Evolutionary conservation across 768 basidiomycete species (phyloP).

Genomic region (Russula sp.): DNA sequence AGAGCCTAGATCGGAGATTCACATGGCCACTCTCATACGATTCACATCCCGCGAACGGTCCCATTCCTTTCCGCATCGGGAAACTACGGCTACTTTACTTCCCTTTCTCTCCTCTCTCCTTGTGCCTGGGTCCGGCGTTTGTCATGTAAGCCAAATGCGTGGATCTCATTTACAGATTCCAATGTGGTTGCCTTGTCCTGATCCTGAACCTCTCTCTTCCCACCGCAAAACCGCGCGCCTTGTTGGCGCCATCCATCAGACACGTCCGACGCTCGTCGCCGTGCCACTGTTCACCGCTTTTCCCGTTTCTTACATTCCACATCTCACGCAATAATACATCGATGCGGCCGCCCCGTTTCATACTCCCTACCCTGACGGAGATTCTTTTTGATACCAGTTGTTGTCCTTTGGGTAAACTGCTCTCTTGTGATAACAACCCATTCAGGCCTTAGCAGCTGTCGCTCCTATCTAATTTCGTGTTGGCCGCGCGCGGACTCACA

Average conservation of each 20-base stretch:
- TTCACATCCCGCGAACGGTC: constrained; percentile 30
- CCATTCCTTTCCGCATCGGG: constrained; percentile 24
- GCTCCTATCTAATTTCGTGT: constrained; percentile 26
- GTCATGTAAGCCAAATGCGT: constrained; percentile 30
- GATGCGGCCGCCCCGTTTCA: constrained; percentile 19
- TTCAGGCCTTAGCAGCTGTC: constrained; percentile 18
- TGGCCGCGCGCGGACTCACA: constrained; percentile 21
- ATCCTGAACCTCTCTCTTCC: constrained; percentile 22
- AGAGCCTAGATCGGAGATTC: constrained; percentile 26
- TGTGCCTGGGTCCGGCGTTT: constrained; percentile 28
- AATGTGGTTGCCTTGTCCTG: constrained; percentile 19
- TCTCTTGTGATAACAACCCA: neutral
- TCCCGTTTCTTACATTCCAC: constrained; percentile 19
- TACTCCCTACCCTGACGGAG: constrained; percentile 16
- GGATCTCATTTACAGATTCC: constrained; percentile 29
- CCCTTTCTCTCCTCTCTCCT: neutral
- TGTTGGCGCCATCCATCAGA: constrained; percentile 29
- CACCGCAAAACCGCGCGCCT: constrained; percentile 18
- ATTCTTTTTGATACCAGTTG: constrained; percentile 15
- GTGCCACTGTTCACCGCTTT: constrained; percentile 26
- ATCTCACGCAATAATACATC: constrained; percentile 11
- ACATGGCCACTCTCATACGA: constrained; percentile 13
- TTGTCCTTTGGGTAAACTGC: neutral
- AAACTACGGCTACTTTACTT: constrained; percentile 27
- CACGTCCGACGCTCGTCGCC: constrained; percentile 26